Conservation (phyloP, 208 protist species). For the Endotrypanum monterogeii region DNA sequence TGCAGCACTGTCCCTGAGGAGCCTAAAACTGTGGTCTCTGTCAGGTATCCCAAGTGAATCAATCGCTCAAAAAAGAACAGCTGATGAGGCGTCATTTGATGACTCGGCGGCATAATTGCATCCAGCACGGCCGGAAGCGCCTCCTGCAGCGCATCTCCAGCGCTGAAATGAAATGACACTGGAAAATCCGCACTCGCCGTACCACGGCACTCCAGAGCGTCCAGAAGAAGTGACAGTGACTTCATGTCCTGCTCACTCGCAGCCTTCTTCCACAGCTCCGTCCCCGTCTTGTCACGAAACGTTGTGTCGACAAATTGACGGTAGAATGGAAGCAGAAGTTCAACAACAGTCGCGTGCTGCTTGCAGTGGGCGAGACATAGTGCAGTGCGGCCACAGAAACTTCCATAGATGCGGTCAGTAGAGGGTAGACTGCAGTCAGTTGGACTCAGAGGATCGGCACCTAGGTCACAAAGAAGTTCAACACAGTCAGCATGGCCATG, state of each 20-base stretch:
- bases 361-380: slow-evolving; percentile 59
- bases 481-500: slow-evolving; percentile 46
- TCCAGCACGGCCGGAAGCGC: slow-evolving; percentile 30
- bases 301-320: slow-evolving; percentile 1
- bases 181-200: slow-evolving; percentile 10
- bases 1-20: slow-evolving; percentile 27
- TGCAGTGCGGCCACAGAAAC: slow-evolving; percentile 28
- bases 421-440: slow-evolving; percentile 7
- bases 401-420: background rate
- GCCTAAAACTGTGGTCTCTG: slow-evolving; percentile 2
- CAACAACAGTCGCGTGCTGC: slow-evolving; percentile 26
- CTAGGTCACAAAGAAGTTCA: slow-evolving; percentile 28
- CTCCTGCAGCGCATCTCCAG: slow-evolving; percentile 19
- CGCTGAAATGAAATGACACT: slow-evolving; percentile 13
- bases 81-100: slow-evolving; percentile 27
- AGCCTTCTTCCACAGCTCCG: slow-evolving; percentile 11
- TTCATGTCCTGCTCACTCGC: slow-evolving; percentile 16
- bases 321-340: slow-evolving; percentile 18
- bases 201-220: slow-evolving; percentile 36
- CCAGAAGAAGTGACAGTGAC: slow-evolving; percentile 42
- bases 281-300: slow-evolving; percentile 8
- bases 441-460: slow-evolving; percentile 27
- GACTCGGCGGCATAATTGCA: slow-evolving; percentile 18
- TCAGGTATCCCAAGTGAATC: slow-evolving; percentile 27
- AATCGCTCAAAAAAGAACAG: slow-evolving; percentile 42